Evolutionary conservation across 495 filamentous ascomycete species (phyloP).

Genomic region (Articulospora tetracladia): DNA sequence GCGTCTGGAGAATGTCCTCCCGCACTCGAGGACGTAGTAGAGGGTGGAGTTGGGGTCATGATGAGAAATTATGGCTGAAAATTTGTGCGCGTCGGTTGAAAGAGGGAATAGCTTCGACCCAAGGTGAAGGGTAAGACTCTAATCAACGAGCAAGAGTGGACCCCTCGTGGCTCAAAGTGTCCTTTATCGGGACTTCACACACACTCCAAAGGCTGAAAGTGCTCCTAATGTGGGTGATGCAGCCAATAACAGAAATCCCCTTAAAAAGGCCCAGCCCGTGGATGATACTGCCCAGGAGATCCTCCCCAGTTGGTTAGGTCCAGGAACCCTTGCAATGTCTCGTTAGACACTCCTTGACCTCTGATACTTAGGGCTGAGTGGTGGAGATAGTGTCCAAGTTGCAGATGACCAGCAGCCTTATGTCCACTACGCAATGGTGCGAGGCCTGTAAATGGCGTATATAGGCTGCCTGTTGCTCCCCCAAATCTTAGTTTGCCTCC

Average conservation of each 20-base stretch:
- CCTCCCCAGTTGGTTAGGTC: slow-evolving; percentile 6
- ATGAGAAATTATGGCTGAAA: slow-evolving; percentile 12
- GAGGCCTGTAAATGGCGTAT: slow-evolving; percentile 15
- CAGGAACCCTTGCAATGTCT: slow-evolving; percentile 5
- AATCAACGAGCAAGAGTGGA: slow-evolving; percentile 3
- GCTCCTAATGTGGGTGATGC: neutral
- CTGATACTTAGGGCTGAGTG: slow-evolving; percentile 19
- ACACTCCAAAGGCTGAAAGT: neutral
- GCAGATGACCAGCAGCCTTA: slow-evolving; percentile 24
- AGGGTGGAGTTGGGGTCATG: slow-evolving; percentile 93
- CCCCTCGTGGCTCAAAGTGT: neutral
- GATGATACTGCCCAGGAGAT: neutral
- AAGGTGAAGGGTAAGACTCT: neutral
- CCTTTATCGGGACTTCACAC: slow-evolving; percentile 1
- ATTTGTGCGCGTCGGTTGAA: neutral
- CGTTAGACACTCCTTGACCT: slow-evolving; percentile 5
- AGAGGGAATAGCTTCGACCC: slow-evolving; percentile 2
- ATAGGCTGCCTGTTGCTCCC: slow-evolving; percentile 17
- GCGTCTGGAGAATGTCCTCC: slow-evolving; percentile 77
- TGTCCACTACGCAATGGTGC: slow-evolving; percentile 19
- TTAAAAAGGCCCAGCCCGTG: neutral
- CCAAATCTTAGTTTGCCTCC: slow-evolving; percentile 9
- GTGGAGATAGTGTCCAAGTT: slow-evolving; percentile 19
- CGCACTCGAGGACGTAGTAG: slow-evolving; percentile 71
- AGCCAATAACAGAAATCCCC: neutral